phyloP scores from a whole-genome alignment of 345 rosid genomes.

The Mangifera indica region DNA sequence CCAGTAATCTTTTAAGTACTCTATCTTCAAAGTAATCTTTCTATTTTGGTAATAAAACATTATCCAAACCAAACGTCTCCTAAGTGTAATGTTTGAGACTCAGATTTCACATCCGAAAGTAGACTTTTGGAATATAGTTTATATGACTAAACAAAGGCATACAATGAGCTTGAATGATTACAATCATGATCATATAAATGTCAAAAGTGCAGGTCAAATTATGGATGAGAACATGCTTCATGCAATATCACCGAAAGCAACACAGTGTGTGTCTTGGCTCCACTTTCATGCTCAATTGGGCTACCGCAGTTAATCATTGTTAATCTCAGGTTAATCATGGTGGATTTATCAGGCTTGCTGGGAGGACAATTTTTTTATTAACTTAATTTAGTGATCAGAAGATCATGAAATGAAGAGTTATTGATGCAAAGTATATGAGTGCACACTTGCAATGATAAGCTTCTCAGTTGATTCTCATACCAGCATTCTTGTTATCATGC shows the following conservation, averaged over 20 bases:
- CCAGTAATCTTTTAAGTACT: too few species aligned
- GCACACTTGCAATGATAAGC: not conserved
- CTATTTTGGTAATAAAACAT: too few species aligned
- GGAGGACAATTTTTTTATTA: not conserved
- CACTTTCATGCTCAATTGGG: not conserved
- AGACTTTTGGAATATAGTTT: too few species aligned
- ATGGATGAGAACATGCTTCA: conserved; percentile 5
- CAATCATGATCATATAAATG: not conserved
- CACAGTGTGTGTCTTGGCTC: not conserved
- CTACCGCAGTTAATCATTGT: not conserved
- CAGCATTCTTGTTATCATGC: not conserved
- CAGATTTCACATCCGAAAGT: too few species aligned
- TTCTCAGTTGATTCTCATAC: not conserved
- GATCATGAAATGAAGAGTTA: not conserved
- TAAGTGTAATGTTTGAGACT: too few species aligned
- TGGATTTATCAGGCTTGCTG: conserved; percentile 10
- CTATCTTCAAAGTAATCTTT: too few species aligned
- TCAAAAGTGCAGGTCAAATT: not conserved
- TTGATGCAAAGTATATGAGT: not conserved
- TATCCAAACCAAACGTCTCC: too few species aligned
- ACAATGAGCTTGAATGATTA: not conserved
- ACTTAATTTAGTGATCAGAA: too few species aligned
- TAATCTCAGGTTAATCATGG: conserved; percentile 17
- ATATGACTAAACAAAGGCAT: not conserved
- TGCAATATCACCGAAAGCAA: conserved; percentile 36